Evolutionary conservation across 306 rosid genomes (phyloP).

Genomic region (Gillenia trifoliata): DNA sequence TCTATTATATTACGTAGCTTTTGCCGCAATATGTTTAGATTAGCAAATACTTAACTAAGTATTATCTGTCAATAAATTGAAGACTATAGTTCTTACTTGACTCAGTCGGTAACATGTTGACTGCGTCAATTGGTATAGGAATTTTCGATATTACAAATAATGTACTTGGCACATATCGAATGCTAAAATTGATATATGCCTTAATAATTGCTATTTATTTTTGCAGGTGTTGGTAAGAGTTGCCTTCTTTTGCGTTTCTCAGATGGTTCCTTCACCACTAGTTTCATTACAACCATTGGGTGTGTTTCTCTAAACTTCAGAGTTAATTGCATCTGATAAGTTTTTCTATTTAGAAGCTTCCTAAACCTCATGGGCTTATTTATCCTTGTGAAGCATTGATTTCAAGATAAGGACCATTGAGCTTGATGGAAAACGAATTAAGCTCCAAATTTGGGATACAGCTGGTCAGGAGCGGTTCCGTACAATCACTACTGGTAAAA

Average conservation of each 20-base stretch:
- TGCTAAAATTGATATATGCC: neutral
- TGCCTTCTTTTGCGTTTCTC: conserved; percentile 96
- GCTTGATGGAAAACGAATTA: conserved; percentile 86
- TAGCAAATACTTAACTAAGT: neutral
- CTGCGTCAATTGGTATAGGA: neutral
- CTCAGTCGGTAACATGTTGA: neutral
- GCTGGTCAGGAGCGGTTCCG: conserved; percentile 98
- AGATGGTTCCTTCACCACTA: conserved; percentile 91
- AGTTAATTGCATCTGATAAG: neutral
- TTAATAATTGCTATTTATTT: conserved; percentile 10
- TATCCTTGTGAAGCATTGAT: conserved; percentile 72
- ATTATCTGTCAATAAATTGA: neutral
- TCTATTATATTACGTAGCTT: neutral
- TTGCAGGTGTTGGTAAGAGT: conserved; percentile 98
- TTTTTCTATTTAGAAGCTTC: conserved; percentile 7
- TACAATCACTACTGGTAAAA: conserved; percentile 82
- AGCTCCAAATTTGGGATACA: conserved; percentile 97
- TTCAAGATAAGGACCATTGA: conserved; percentile 91
- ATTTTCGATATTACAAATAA: neutral
- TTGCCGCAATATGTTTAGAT: neutral
- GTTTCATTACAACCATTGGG: conserved; percentile 96
- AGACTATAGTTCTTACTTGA: neutral
- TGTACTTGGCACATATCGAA: neutral
- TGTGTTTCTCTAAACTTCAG: conserved; percentile 31
- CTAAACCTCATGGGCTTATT: conserved; percentile 16